Evolutionary conservation across 306 rosid genomes (phyloP), one percentile per base, ranked within the genome.

Genomic region (Rosa rugosa): DNA sequence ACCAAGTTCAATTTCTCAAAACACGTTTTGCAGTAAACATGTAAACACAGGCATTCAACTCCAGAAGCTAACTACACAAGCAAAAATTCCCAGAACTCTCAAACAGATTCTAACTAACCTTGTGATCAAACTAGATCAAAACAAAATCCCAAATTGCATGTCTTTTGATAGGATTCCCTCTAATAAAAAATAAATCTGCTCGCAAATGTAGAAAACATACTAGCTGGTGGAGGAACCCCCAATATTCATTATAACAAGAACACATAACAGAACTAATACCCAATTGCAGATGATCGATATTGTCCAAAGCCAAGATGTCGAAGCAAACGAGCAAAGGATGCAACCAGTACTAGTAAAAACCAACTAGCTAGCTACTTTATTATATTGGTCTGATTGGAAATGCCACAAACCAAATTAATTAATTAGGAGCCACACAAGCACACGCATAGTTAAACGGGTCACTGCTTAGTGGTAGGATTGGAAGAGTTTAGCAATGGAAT

Each of bases 401-500:
- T 14, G n/a, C 4, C 10, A 31, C 8, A 23, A 8, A 64, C 69
- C 69, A 34, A 14, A 64, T 14, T 31, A 27, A 11, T 0, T 59
- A 59, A 31, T 63, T 63, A 27, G 64, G 64, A 27, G 9, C 63
- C 31, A n/a, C 63, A 56, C n/a, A 17, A 53, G 36, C 42, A 64
- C 22, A 31, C 4, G 31, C 42, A 63, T 63, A 13, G 13, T 49
- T 71, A 71, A 16, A 56, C 27, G 12, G 64, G n/a, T 44, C 8
- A 42, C 22, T 23, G 41, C 25, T 27, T 54, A 73, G 13, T 42
- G 70, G 70, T 60, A 75, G 11, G 90, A 71, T 60, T 82, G 85
- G 73, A 93, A 78, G 36, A 83, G 85, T 80, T 91, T 93, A 11
- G 98, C 98, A 73, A 93, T 46, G 77, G 90, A 86, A 71, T 83